Evolutionary conservation across 345 rosid species (phyloP).

Genomic region (Rhizophora apiculata): DNA sequence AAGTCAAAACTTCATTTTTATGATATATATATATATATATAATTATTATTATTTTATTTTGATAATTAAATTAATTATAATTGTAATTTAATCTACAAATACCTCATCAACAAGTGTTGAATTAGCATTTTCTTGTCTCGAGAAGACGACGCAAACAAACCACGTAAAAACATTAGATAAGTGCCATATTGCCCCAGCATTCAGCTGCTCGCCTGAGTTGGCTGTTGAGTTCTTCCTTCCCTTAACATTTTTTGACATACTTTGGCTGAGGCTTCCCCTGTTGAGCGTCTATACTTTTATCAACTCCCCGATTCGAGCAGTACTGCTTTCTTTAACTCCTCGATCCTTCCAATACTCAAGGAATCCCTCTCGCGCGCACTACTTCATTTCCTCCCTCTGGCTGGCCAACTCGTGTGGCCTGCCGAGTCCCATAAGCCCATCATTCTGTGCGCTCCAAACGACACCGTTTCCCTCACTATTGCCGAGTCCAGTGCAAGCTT

Average conservation of each 20-base stretch:
- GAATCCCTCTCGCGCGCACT: conserved; percentile 35
- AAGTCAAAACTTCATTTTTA: too few relatives aligned
- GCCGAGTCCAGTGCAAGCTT: conserved; percentile 35
- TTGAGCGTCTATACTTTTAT: conserved; percentile 38
- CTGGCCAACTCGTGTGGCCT: conserved; percentile 30
- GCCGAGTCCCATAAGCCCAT: conserved; percentile 20
- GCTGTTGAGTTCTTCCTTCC: background rate
- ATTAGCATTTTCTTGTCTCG: too few relatives aligned
- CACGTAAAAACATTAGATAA: background rate
- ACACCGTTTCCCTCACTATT: conserved; percentile 30
- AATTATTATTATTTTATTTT: too few relatives aligned
- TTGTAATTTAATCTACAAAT: too few relatives aligned
- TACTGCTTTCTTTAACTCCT: conserved; percentile 29
- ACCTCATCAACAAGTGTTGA: rapidly evolving
- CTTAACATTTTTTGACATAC: conserved; percentile 18
- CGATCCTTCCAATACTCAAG: conserved; percentile 35
- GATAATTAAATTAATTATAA: too few relatives aligned
- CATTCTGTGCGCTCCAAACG: conserved; percentile 21
- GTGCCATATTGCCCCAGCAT: background rate
- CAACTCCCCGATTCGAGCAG: conserved; percentile 18
- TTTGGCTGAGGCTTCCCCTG: conserved; percentile 30
- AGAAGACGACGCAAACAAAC: too few relatives aligned
- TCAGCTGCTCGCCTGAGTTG: background rate
- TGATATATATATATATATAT: too few relatives aligned
- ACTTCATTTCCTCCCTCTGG: conserved; percentile 32